Evolutionary conservation across 805 yeast genomes (phyloP).

Genomic region (Candida odintsovae): DNA sequence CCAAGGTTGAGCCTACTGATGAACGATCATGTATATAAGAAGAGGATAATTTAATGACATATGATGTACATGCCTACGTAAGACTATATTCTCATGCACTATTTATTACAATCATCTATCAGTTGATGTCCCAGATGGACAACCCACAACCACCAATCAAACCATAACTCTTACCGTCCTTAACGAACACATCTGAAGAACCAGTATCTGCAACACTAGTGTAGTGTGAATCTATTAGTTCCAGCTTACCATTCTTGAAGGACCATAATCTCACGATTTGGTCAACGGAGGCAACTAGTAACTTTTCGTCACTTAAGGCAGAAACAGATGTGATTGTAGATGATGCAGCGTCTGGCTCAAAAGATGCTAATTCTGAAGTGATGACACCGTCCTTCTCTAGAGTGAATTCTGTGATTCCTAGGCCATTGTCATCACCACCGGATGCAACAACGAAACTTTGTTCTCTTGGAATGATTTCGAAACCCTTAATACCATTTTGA

Average conservation of each 20-base stretch:
- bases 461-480: slow-evolving; percentile 28
- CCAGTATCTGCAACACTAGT: slow-evolving; percentile 94
- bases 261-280: slow-evolving; percentile 71
- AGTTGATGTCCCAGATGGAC: slow-evolving; percentile 40
- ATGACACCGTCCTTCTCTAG: slow-evolving; percentile 17
- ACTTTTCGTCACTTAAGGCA: slow-evolving; percentile 24
- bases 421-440: slow-evolving; percentile 92
- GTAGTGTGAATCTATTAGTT: slow-evolving; percentile 38
- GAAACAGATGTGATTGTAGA: slow-evolving; percentile 75
- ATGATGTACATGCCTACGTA: neutral
- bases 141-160: slow-evolving; percentile 81
- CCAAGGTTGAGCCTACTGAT: slow-evolving; percentile 47
- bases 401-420: slow-evolving; percentile 37
- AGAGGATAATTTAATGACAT: neutral
- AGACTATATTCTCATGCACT: neutral
- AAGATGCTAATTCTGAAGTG: slow-evolving; percentile 26
- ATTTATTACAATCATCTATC: neutral
- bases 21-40: neutral
- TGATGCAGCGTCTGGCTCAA: slow-evolving; percentile 63
- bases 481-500: slow-evolving; percentile 77
- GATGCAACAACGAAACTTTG: slow-evolving; percentile 40
- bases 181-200: slow-evolving; percentile 40
- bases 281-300: slow-evolving; percentile 74
- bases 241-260: slow-evolving; percentile 22
- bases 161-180: slow-evolving; percentile 27